A percentile compares a stretch with the other conserved stretches of the same genome.
These are phyloP conservation scores for Glycine tomentella DNA, from an alignment of 306 rosid genomes.

Conservation along the genomic window DNA sequence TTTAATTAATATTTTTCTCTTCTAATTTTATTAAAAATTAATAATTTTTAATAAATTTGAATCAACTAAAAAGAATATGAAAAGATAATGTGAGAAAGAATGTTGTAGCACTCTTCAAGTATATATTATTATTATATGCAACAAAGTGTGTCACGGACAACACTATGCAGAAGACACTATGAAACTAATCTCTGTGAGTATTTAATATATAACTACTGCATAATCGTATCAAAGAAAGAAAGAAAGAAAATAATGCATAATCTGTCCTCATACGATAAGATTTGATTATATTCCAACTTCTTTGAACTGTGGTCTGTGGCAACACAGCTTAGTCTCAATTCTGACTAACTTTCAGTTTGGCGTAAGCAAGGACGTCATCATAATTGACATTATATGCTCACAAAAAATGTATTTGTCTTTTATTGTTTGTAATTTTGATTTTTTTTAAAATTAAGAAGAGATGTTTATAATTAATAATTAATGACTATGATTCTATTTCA, in stretches of 20 bases:
- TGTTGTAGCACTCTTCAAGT: too few species aligned
- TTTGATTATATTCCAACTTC: neutral
- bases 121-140: too few species aligned
- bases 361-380: slow-evolving; percentile 47
- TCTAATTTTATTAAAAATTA: too few species aligned
- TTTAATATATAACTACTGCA: neutral
- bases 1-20: too few species aligned
- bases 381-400: slow-evolving; percentile 10
- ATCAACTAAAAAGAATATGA: too few species aligned
- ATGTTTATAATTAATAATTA: neutral
- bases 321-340: neutral
- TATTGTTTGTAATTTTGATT: neutral
- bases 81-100: too few species aligned
- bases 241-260: neutral
- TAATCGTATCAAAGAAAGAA: neutral
- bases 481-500: neutral
- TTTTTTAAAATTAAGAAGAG: neutral
- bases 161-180: neutral
- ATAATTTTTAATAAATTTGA: too few species aligned
- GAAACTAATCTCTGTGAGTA: neutral
- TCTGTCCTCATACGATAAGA: neutral
- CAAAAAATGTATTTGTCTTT: neutral
- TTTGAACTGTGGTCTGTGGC: neutral
- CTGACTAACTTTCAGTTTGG: neutral
- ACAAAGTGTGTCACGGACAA: slow-evolving; percentile 13